A percentile compares a stretch with the other conserved stretches of the same genome.
Evolutionary conservation across 2,329 filamentous ascomycete species (phyloP).

Genomic region (Rhynchosporium secalis): DNA sequence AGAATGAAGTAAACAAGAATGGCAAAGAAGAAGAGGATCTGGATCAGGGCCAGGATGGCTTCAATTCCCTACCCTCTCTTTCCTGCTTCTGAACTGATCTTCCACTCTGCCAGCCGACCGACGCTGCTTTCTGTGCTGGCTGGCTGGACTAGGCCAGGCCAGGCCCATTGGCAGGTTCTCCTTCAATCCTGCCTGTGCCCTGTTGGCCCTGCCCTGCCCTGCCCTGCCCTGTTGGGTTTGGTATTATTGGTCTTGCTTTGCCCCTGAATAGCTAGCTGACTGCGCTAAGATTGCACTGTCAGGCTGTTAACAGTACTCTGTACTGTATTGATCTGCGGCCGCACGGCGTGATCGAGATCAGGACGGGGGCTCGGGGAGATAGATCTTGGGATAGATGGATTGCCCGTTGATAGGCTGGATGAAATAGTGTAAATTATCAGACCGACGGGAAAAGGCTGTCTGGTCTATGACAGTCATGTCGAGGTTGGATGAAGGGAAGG

Average conservation of each 20-base stretch:
- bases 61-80: background rate
- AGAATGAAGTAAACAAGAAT: background rate
- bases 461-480: background rate
- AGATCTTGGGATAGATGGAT: background rate
- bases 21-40: background rate
- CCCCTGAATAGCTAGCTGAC: constrained; percentile 3
- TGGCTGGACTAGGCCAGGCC: too few species aligned
- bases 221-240: background rate
- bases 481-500: background rate
- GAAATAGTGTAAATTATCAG: background rate
- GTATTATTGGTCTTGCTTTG: background rate
- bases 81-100: background rate
- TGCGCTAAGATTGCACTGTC: constrained; percentile 10
- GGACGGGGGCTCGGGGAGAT: too few species aligned
- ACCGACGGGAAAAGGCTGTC: background rate
- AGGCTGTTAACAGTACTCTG: too few species aligned
- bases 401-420: constrained; percentile 1
- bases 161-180: too few species aligned
- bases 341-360: too few species aligned
- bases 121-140: too few species aligned
- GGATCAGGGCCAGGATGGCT: background rate
- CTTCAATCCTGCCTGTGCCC: too few species aligned
- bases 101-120: background rate
- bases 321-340: too few species aligned
- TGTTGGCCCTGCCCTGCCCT: background rate